Conservation (phyloP, 225 moss, liverwort and hornwort species). For the Lunularia cruciata region DNA sequence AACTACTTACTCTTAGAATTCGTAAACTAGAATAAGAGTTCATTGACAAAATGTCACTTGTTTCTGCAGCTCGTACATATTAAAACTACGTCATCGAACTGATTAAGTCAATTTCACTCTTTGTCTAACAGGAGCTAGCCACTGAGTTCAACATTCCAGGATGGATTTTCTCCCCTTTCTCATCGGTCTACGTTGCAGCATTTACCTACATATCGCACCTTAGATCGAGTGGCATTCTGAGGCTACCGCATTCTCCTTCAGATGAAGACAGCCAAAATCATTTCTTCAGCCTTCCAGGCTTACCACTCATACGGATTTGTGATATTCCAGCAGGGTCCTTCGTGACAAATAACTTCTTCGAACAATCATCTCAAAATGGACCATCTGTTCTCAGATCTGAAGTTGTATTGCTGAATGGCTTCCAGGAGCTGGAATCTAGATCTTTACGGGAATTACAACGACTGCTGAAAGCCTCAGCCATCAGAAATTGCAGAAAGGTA, state of each 20-base stretch:
- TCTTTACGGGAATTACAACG: background rate
- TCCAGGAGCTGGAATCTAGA: conserved; percentile 8
- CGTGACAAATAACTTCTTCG: background rate
- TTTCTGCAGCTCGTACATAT: background rate
- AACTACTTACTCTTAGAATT: no score
- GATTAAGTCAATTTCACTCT: background rate
- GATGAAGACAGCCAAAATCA: background rate
- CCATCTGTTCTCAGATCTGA: background rate
- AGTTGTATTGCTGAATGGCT: background rate
- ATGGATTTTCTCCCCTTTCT: background rate
- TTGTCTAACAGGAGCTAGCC: background rate
- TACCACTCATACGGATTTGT: background rate
- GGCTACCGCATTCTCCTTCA: background rate
- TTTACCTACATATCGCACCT: background rate
- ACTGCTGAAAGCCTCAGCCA: background rate
- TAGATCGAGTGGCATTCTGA: conserved; percentile 1
- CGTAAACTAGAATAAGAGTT: no score
- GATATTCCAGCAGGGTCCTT: background rate
- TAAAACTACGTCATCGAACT: background rate
- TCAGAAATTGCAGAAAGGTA: background rate
- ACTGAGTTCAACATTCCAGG: background rate
- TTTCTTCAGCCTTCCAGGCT: conserved; percentile 13
- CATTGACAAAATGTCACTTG: background rate
- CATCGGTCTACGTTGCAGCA: background rate
- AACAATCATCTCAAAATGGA: background rate